phyloP scores from a whole-genome alignment of 306 rosid genomes.

The Trifolium subterraneum region DNA sequence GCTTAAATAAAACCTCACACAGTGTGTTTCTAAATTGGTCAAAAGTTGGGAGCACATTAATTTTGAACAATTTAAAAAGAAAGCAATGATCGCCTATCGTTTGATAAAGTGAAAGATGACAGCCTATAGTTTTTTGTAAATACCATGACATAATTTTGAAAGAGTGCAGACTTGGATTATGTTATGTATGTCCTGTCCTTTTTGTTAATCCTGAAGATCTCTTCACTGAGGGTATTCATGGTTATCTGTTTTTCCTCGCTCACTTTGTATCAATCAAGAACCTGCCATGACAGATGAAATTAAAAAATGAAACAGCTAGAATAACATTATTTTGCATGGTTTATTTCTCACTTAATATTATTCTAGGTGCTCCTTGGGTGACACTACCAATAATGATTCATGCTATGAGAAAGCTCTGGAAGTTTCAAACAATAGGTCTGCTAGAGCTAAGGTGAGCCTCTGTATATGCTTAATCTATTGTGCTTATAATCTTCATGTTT shows the following conservation, averaged over 20 bases:
- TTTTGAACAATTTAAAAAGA: background rate
- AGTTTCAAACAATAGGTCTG: conserved; percentile 85
- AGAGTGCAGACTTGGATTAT: background rate
- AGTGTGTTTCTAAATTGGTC: background rate
- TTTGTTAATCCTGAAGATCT: no score
- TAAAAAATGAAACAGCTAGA: conserved; percentile 21
- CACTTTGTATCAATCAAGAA: conserved; percentile 28
- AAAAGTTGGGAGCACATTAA: background rate
- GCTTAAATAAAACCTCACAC: background rate
- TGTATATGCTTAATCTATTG: conserved; percentile 8
- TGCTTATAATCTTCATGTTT: conserved; percentile 14
- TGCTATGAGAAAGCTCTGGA: conserved; percentile 91
- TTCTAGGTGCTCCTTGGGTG: conserved; percentile 94
- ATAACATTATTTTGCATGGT: conserved; percentile 16
- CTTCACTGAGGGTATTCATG: background rate
- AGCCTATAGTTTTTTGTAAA: no score
- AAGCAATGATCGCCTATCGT: background rate
- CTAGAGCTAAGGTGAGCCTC: conserved; percentile 80
- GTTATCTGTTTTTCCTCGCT: conserved; percentile 6
- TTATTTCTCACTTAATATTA: conserved; percentile 38
- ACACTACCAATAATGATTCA: conserved; percentile 72
- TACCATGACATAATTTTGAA: no score
- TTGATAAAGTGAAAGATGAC: no score
- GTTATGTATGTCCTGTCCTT: no score
- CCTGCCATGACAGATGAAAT: conserved; percentile 17